Conservation (phyloP, 441 rosid species). For the Croton laevigatus region DNA sequence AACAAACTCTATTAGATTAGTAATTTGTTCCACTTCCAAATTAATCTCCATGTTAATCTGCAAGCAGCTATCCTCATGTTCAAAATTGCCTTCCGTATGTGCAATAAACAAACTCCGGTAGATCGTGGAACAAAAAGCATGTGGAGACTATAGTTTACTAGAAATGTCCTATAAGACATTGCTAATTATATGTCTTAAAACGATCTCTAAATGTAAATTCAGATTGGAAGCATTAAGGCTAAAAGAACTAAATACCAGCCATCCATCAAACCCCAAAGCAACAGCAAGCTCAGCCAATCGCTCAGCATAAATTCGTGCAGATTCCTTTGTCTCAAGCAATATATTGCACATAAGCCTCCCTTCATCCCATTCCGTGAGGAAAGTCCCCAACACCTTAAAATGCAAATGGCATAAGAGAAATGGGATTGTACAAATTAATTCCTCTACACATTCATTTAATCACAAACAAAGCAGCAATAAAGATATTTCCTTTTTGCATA, state of each 20-base stretch:
- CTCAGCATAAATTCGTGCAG: constrained; percentile 67
- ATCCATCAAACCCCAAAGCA: constrained; percentile 80
- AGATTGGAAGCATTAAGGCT: not conserved
- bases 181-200: not conserved
- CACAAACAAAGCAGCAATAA: not conserved
- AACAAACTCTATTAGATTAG: constrained; percentile 60
- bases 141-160: not conserved
- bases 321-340: constrained; percentile 64
- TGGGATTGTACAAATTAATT: constrained; percentile 9
- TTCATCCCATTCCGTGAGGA: constrained; percentile 80
- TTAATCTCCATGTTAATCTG: constrained; percentile 73
- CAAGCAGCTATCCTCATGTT: constrained; percentile 23
- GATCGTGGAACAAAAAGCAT: not conserved
- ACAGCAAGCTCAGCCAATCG: constrained; percentile 65
- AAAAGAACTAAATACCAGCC: constrained; percentile 57
- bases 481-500: not conserved
- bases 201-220: not conserved
- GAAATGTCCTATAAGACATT: not conserved
- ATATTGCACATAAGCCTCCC: constrained; percentile 51
- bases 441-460: constrained; percentile 2
- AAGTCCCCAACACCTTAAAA: constrained; percentile 78
- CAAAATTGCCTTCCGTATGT: constrained; percentile 16
- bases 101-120: not conserved
- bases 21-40: constrained; percentile 44
- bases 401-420: constrained; percentile 23